Conservation (phyloP, 169 alveolate genomes). For the Cryptosporidium viatorum region DNA sequence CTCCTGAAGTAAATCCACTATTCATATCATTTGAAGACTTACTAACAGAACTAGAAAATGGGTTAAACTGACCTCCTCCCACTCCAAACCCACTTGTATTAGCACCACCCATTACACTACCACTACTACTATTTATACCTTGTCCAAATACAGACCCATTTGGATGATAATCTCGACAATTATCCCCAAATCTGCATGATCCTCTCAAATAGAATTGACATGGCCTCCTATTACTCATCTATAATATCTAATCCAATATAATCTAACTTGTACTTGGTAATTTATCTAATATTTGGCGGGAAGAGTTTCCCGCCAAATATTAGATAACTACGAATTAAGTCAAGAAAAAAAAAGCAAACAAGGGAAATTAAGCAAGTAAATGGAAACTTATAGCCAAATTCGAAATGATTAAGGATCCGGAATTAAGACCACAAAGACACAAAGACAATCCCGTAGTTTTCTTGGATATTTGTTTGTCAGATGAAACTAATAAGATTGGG, state of each 20-base stretch:
- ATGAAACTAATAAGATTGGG: conserved; percentile 87
- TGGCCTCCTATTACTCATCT: conserved; percentile 73
- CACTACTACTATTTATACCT: background rate
- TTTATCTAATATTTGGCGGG: background rate
- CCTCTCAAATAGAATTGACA: conserved; percentile 73
- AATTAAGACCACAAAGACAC: conserved; percentile 75
- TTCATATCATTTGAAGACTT: background rate
- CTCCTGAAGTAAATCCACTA: background rate
- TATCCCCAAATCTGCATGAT: conserved; percentile 66
- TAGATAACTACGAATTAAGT: background rate
- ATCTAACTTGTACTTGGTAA: background rate
- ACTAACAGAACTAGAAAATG: background rate
- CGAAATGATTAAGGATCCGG: conserved; percentile 47
- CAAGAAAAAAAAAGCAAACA: background rate
- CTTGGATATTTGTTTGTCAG: conserved; percentile 86
- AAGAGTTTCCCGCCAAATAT: background rate
- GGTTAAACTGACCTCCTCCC: background rate
- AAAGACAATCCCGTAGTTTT: conserved; percentile 92
- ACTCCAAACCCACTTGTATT: background rate
- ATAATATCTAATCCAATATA: background rate
- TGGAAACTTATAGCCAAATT: background rate
- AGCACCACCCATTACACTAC: background rate
- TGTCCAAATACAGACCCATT: conserved; percentile 30
- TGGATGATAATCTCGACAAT: conserved; percentile 71
- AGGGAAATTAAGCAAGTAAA: background rate